Evolutionary conservation across 2,329 filamentous ascomycete genomes (phyloP).

Genomic region (Monilinia fructigena): DNA sequence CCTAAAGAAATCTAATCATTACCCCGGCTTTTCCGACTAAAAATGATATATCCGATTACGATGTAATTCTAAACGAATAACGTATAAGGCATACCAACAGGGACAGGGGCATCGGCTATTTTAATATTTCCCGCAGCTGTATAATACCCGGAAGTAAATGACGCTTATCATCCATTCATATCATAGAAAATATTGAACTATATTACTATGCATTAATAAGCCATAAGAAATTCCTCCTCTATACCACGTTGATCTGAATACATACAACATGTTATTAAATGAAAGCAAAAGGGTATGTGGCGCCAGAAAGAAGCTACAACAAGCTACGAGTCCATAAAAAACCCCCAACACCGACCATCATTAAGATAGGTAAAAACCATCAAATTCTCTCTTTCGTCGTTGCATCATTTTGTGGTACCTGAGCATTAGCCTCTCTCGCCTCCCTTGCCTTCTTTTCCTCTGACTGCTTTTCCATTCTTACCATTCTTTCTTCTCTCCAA

Average conservation of each 20-base stretch:
- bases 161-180: slow-evolving; percentile 9
- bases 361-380: not conserved
- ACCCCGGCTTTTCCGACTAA: not conserved
- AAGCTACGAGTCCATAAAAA: not conserved
- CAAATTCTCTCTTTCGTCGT: slow-evolving; percentile 7
- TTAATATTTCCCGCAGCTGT: too few relatives aligned
- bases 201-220: not conserved
- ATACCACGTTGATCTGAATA: not conserved
- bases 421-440: slow-evolving; percentile 14
- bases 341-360: not conserved
- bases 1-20: not conserved
- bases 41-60: not conserved
- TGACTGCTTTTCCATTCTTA: slow-evolving; percentile 43
- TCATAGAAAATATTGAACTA: not conserved
- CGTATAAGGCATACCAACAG: not conserved
- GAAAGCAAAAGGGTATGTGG: not conserved
- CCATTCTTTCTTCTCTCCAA: slow-evolving; percentile 53
- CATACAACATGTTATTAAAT: not conserved
- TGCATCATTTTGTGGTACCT: slow-evolving; percentile 14
- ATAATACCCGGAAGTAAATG: not conserved
- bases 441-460: slow-evolving; percentile 34
- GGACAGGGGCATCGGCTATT: too few relatives aligned
- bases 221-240: not conserved
- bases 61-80: too few relatives aligned
- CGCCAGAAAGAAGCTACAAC: not conserved